Evolutionary conservation across 441 rosid species (phyloP).

Genomic region (Brassica balearica): DNA sequence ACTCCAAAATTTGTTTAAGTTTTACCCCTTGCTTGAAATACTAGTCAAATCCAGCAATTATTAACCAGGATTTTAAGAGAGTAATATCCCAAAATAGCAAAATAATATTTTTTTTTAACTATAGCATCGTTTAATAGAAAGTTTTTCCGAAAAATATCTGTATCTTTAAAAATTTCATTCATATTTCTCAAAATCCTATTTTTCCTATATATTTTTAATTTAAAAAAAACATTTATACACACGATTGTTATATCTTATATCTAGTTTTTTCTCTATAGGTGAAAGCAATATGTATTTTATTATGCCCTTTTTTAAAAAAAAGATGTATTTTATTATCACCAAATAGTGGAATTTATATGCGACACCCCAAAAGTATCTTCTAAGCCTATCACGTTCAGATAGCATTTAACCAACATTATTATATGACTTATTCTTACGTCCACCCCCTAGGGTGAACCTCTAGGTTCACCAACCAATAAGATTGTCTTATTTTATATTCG

Average conservation of each 20-base stretch:
- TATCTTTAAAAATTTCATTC: neutral
- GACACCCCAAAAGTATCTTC: constrained; percentile 2
- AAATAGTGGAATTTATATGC: neutral
- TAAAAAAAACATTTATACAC: neutral
- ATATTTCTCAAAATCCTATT: neutral
- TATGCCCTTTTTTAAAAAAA: neutral
- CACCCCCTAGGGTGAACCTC: too few species aligned
- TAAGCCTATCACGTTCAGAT: constrained; percentile 14
- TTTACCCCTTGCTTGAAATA: constrained; percentile 9
- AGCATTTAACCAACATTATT: neutral
- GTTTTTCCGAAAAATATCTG: neutral
- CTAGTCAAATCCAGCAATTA: constrained; percentile 26
- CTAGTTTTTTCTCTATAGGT: neutral
- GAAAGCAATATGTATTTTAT: neutral
- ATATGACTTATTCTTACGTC: too few species aligned
- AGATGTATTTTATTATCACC: neutral
- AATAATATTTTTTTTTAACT: neutral
- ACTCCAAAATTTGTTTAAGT: constrained; percentile 3
- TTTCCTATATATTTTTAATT: neutral
- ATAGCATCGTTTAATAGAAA: neutral
- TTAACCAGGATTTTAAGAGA: constrained; percentile 3
- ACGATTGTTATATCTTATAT: neutral
- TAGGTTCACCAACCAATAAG: too few species aligned
- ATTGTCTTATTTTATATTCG: too few species aligned
- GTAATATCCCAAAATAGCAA: constrained; percentile 3